These are phyloP conservation scores for Yarrowia keelungensis DNA, from an alignment of 805 yeast species.

Conservation along the genomic window DNA sequence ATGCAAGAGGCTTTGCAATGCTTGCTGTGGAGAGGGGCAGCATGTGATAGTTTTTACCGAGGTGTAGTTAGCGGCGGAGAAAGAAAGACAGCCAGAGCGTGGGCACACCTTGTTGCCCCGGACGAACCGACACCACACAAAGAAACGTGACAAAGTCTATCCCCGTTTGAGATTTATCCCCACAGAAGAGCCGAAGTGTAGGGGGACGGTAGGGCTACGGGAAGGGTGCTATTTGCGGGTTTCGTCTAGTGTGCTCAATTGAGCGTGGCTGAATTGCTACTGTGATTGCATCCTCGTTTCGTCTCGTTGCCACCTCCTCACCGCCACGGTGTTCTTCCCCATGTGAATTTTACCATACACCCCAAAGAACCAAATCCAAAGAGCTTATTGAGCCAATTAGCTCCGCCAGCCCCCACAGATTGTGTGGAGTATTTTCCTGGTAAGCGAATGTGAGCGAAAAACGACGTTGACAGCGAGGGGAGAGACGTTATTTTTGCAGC, in stretches of 20 bases:
- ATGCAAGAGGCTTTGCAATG: constrained; percentile 18
- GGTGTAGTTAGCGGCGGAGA: constrained; percentile 10
- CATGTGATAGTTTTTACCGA: constrained; percentile 40
- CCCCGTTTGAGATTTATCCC: constrained; percentile 29
- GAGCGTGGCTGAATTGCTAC: not conserved
- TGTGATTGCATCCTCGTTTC: too few relatives aligned
- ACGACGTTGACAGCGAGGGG: too few relatives aligned
- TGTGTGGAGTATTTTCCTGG: not conserved
- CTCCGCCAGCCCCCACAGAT: constrained; percentile 35
- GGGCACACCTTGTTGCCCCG: constrained; percentile 28
- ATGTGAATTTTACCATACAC: constrained; percentile 33
- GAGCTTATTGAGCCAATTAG: constrained; percentile 8
- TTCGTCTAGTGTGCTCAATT: not conserved
- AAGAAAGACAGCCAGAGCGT: constrained; percentile 21
- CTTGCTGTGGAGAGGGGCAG: constrained; percentile 39
- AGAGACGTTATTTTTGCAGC: too few relatives aligned
- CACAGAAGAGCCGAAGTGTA: constrained; percentile 18
- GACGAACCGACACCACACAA: constrained; percentile 38
- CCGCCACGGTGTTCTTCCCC: constrained; percentile 38
- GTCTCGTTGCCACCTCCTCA: not conserved
- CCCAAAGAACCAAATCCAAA: constrained; percentile 33
- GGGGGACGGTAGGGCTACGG: not conserved
- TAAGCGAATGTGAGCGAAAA: too few relatives aligned
- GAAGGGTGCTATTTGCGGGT: too few relatives aligned
- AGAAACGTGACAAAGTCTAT: constrained; percentile 38